A percentile compares a stretch with the other conserved stretches of the same genome.
Conservation (phyloP, 352 stramenopile genomes). For the Aphanomyces euteiches region DNA sequence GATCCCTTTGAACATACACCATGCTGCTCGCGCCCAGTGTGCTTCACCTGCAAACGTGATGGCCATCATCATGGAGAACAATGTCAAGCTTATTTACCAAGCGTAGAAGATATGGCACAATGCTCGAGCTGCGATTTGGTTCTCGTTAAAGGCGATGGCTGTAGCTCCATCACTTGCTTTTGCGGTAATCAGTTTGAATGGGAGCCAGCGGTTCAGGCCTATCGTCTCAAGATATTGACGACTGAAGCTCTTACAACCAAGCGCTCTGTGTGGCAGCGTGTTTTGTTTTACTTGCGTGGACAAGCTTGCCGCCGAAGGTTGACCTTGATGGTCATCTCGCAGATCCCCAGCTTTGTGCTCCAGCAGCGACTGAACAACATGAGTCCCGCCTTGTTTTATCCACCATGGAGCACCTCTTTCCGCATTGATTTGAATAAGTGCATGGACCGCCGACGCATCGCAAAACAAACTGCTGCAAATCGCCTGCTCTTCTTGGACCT, state of each 20-base stretch:
- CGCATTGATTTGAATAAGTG: neutral
- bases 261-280: neutral
- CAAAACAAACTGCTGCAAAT: neutral
- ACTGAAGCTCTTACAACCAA: neutral
- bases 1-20: constrained; percentile 36
- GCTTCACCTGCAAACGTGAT: constrained; percentile 52
- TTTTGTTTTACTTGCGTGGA: neutral
- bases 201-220: neutral
- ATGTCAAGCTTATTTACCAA: constrained; percentile 19
- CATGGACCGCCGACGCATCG: neutral
- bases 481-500: neutral
- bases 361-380: neutral
- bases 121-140: constrained; percentile 10
- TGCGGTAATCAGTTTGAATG: constrained; percentile 20
- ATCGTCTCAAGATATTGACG: neutral
- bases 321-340: neutral
- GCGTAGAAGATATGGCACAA: constrained; percentile 31
- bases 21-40: constrained; percentile 44
- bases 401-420: constrained; percentile 6
- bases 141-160: constrained; percentile 28
- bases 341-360: neutral
- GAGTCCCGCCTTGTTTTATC: neutral
- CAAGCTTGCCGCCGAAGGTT: neutral
- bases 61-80: constrained; percentile 37
- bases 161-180: constrained; percentile 16